Conservation (phyloP, 371 early-diverging fungal species). For the Actinomortierella ambigua region DNA sequence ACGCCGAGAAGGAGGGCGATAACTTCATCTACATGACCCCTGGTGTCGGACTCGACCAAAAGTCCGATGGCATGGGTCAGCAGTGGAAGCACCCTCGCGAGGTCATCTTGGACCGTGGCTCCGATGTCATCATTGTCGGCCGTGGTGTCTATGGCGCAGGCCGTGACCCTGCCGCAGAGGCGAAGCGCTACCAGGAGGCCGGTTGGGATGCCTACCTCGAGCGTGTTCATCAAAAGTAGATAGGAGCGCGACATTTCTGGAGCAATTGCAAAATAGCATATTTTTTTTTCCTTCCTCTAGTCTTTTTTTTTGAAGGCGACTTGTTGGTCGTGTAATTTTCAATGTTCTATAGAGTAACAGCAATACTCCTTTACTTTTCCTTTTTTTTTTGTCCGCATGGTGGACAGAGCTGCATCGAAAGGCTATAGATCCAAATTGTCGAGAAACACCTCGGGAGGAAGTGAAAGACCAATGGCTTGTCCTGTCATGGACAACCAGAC, state of each 20-base stretch:
- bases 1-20: slow-evolving; percentile 60
- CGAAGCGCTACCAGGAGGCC: slow-evolving; percentile 85
- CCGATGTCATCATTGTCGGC: slow-evolving; percentile 97
- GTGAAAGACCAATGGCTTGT: slow-evolving; percentile 30
- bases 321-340: too few relatives aligned
- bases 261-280: neutral
- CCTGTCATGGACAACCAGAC: slow-evolving; percentile 42
- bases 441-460: slow-evolving; percentile 6
- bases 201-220: slow-evolving; percentile 95
- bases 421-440: too few relatives aligned
- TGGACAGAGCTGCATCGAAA: too few relatives aligned
- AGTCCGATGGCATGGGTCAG: slow-evolving; percentile 91
- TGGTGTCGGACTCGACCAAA: slow-evolving; percentile 85
- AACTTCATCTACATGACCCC: slow-evolving; percentile 95
- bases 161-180: slow-evolving; percentile 72
- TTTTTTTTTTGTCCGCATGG: too few relatives aligned
- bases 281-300: neutral
- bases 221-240: slow-evolving; percentile 45
- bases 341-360: too few relatives aligned
- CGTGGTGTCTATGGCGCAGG: slow-evolving; percentile 91
- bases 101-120: slow-evolving; percentile 82
- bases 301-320: neutral
- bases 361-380: too few relatives aligned
- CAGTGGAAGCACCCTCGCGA: slow-evolving; percentile 91
- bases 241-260: neutral